Evolutionary conservation across 495 filamentous ascomycete genomes (phyloP).

Genomic region (Cercophora sp.): DNA sequence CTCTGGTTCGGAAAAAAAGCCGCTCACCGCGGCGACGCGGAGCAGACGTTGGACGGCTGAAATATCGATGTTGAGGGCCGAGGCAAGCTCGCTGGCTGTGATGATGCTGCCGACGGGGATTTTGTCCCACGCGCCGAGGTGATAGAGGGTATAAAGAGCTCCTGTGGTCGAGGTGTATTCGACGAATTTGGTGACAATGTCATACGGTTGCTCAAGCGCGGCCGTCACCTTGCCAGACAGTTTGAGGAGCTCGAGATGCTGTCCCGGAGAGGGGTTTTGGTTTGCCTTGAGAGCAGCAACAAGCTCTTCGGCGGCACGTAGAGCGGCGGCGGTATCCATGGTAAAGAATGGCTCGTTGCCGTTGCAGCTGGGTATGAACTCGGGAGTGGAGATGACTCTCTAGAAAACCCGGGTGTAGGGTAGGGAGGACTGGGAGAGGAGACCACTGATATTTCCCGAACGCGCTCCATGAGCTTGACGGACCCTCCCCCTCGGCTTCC

Average conservation of each 20-base stretch:
- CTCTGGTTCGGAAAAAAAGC: slow-evolving; percentile 22
- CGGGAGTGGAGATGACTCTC: too few relatives aligned
- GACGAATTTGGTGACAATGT: slow-evolving; percentile 19
- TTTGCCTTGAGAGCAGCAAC: slow-evolving; percentile 22
- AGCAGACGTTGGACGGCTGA: slow-evolving; percentile 25
- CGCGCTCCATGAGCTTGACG: too few relatives aligned
- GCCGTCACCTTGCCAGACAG: slow-evolving; percentile 17
- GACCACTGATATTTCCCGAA: too few relatives aligned
- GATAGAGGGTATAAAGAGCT: slow-evolving; percentile 22
- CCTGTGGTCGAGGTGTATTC: slow-evolving; percentile 13
- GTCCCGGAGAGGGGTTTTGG: slow-evolving; percentile 13
- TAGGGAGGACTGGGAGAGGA: too few relatives aligned
- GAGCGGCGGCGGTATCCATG: slow-evolving; percentile 18
- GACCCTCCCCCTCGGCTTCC: too few relatives aligned
- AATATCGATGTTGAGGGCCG: slow-evolving; percentile 19
- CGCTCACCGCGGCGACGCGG: slow-evolving; percentile 22
- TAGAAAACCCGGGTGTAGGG: too few relatives aligned
- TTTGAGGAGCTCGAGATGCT: slow-evolving; percentile 19
- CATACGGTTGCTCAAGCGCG: slow-evolving; percentile 21
- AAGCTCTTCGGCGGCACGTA: slow-evolving; percentile 25
- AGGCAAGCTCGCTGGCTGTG: slow-evolving; percentile 21
- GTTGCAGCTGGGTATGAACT: too few relatives aligned
- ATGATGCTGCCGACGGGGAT: slow-evolving; percentile 25
- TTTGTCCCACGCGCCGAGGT: slow-evolving; percentile 19
- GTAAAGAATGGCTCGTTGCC: neutral